Evolutionary conservation across 164 flowering plant species (phyloP).

Genomic region (Stephania japonica): DNA sequence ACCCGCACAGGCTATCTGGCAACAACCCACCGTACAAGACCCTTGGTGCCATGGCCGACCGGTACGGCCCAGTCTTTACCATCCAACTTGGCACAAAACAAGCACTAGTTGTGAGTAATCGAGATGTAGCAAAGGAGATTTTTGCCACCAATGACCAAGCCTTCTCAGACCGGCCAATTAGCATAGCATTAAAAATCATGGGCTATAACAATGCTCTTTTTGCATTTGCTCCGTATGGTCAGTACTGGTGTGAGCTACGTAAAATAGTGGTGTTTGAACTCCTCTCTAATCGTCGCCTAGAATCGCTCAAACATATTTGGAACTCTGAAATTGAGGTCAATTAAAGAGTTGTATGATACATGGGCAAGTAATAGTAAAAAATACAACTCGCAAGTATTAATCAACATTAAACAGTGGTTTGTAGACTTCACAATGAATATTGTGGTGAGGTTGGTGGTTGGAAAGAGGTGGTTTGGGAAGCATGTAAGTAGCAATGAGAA

Average conservation of each 20-base stretch:
- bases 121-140: slow-evolving; percentile 17
- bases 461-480: slow-evolving; percentile 9
- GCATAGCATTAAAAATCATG: slow-evolving; percentile 4
- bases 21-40: not conserved
- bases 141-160: slow-evolving; percentile 14
- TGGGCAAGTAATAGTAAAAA: not conserved
- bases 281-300: slow-evolving; percentile 3
- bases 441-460: slow-evolving; percentile 7
- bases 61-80: slow-evolving; percentile 14
- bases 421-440: slow-evolving; percentile 11
- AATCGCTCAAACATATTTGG: not conserved
- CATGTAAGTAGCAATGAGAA: not conserved
- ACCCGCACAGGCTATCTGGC: slow-evolving; percentile 8
- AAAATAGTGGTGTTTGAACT: slow-evolving; percentile 2
- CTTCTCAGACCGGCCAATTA: slow-evolving; percentile 2
- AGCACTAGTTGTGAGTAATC: slow-evolving; percentile 12
- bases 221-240: slow-evolving; percentile 3
- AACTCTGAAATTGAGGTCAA: not conserved
- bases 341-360: not conserved
- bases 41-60: slow-evolving; percentile 18
- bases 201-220: slow-evolving; percentile 7
- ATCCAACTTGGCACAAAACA: slow-evolving; percentile 11
- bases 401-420: slow-evolving; percentile 12
- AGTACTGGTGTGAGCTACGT: slow-evolving; percentile 12
- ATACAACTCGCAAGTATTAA: not conserved